Conservation (phyloP, 2,329 filamentous ascomycete species). For the Exutisphaerella laricina region DNA sequence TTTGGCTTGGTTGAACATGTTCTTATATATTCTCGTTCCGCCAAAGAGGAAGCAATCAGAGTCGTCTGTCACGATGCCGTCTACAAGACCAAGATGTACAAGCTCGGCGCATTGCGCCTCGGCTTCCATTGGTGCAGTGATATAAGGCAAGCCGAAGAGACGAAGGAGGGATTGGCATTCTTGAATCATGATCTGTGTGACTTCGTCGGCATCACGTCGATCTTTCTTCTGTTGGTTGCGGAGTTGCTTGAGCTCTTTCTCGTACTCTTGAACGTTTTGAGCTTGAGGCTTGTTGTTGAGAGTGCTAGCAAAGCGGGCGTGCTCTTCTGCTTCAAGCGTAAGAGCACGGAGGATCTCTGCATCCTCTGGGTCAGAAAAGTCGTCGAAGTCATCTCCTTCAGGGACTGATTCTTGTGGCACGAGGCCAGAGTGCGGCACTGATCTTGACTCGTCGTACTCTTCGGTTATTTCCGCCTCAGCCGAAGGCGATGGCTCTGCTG, state of each 20-base stretch:
- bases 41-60: constrained; percentile 96
- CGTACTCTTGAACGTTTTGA: constrained; percentile 73
- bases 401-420: constrained; percentile 28
- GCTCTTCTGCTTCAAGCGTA: constrained; percentile 85
- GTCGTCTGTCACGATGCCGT: constrained; percentile 96
- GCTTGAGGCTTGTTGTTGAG: constrained; percentile 69
- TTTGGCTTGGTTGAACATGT: constrained; percentile 99
- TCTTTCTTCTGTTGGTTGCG: constrained; percentile 96
- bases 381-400: constrained; percentile 36
- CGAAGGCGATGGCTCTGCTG: constrained; percentile 10
- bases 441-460: constrained; percentile 23
- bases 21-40: constrained; percentile 94
- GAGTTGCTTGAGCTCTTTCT: constrained; percentile 77
- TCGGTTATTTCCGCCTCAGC: constrained; percentile 18
- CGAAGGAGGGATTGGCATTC: constrained; percentile 89
- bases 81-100: constrained; percentile 78
- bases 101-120: constrained; percentile 96
- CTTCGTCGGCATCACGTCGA: constrained; percentile 89
- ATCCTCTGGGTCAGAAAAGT: constrained; percentile 78
- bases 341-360: constrained; percentile 82
- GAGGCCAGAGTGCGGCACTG: constrained; percentile 30
- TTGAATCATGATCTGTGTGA: constrained; percentile 90
- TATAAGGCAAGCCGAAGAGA: constrained; percentile 90
- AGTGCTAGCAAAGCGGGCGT: constrained; percentile 83
- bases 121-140: constrained; percentile 98